Evolutionary conservation across 108 stramenopile genomes (phyloP).

Genomic region (Nitzschia putrida): DNA sequence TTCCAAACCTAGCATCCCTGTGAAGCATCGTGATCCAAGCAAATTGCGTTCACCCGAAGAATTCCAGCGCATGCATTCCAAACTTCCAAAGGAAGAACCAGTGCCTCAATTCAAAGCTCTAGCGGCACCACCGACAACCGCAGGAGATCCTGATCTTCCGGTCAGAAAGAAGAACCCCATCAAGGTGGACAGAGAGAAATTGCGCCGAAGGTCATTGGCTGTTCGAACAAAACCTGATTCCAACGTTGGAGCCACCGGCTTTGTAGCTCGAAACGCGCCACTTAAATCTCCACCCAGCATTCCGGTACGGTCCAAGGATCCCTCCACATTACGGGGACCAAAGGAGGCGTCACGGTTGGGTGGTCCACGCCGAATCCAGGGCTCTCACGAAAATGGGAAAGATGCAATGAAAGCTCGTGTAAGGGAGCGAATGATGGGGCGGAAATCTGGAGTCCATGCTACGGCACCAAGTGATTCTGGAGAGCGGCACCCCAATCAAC

Average conservation of each 20-base stretch:
- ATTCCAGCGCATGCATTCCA: neutral
- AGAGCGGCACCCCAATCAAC: no score
- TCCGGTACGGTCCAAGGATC: conserved; percentile 15
- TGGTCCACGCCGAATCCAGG: neutral
- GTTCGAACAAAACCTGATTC: neutral
- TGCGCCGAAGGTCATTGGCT: neutral
- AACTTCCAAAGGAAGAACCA: neutral
- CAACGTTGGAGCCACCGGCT: neutral
- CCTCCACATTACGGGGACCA: conserved; percentile 16
- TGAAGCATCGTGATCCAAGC: conserved; percentile 12
- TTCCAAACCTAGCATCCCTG: conserved; percentile 13
- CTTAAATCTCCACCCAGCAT: conserved; percentile 11
- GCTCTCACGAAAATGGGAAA: neutral
- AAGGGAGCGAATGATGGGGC: neutral
- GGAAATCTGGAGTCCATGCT: no score
- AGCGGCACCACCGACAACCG: neutral
- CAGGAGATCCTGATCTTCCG: neutral
- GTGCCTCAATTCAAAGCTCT: neutral
- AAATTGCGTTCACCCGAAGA: conserved; percentile 29
- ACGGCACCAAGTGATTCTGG: no score
- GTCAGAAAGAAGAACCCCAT: neutral
- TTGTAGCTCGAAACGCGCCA: conserved; percentile 10
- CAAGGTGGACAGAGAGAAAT: neutral
- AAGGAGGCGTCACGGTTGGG: neutral
- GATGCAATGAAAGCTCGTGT: neutral